phyloP scores from a whole-genome alignment of 2,329 filamentous ascomycete genomes.

The Rutstroemia sp. region DNA sequence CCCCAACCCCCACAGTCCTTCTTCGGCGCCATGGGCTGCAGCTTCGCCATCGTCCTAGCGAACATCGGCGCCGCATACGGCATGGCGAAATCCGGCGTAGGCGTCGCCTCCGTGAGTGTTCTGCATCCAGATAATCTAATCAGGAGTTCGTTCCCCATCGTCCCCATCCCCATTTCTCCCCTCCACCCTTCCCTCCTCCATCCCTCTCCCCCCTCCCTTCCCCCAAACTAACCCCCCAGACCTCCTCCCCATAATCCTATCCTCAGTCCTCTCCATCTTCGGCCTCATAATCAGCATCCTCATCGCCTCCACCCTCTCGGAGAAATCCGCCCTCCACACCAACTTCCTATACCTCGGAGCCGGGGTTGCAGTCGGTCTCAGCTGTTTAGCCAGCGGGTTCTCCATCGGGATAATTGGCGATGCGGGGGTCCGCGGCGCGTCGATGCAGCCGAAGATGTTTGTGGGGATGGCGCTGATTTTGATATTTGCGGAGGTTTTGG shows the following conservation, averaged over 20 bases:
- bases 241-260: conserved; percentile 99
- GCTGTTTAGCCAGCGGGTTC: conserved; percentile 67
- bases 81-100: conserved; percentile 96
- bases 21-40: conserved; percentile 94
- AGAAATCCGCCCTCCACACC: conserved; percentile 64
- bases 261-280: conserved; percentile 99
- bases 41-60: conserved; percentile 85
- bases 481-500: conserved; percentile 75
- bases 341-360: conserved; percentile 78
- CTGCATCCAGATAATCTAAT: conserved; percentile 94
- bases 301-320: conserved; percentile 66
- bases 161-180: neutral
- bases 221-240: conserved; percentile 45
- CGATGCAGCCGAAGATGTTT: conserved; percentile 58
- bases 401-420: conserved; percentile 82
- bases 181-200: neutral
- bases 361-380: conserved; percentile 70
- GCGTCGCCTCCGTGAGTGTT: conserved; percentile 95
- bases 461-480: conserved; percentile 74
- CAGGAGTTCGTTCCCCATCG: conserved; percentile 73
- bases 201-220: neutral
- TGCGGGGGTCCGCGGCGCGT: conserved; percentile 76
- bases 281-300: conserved; percentile 79
- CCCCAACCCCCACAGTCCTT: conserved; percentile 49
- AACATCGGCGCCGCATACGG: conserved; percentile 82